These are phyloP conservation scores for Trichophyton equinum DNA, from an alignment of 2,329 filamentous ascomycete genomes.

Conservation along the genomic window DNA sequence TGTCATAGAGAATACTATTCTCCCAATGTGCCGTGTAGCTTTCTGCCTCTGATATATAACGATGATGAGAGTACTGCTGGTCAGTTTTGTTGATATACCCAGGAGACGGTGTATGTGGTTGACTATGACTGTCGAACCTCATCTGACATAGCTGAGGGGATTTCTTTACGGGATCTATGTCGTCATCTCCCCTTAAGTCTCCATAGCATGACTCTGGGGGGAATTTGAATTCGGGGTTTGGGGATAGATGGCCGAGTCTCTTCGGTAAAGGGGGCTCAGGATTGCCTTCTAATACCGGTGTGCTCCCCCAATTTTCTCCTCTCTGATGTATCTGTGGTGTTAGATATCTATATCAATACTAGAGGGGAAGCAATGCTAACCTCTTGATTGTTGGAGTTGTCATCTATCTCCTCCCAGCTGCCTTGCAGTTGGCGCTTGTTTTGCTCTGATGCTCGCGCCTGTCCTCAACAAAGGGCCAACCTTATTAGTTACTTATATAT, in stretches of 20 bases:
- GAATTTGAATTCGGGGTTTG: neutral
- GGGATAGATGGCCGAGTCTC: neutral
- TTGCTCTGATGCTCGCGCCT: slow-evolving; percentile 3
- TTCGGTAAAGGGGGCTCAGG: neutral
- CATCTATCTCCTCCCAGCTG: neutral
- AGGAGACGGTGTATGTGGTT: neutral
- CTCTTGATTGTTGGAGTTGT: neutral
- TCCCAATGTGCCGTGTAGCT: slow-evolving; percentile 3
- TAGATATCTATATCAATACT: neutral
- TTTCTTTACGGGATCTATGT: slow-evolving; percentile 1
- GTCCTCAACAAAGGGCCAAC: neutral
- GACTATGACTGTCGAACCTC: neutral
- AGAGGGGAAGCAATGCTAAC: neutral
- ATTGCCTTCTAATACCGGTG: neutral
- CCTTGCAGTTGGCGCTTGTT: neutral
- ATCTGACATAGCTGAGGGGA: neutral
- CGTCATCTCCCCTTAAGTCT: neutral
- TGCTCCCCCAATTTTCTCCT: neutral
- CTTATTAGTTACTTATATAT: neutral
- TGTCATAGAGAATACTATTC: slow-evolving; percentile 2
- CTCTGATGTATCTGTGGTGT: neutral
- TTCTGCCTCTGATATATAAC: slow-evolving; percentile 1
- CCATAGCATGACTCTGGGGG: neutral
- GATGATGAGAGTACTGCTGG: neutral
- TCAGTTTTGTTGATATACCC: neutral